These are phyloP conservation scores for Ceratocystis diversiconidia DNA, from an alignment of 2,329 filamentous ascomycete genomes.

Conservation along the genomic window DNA sequence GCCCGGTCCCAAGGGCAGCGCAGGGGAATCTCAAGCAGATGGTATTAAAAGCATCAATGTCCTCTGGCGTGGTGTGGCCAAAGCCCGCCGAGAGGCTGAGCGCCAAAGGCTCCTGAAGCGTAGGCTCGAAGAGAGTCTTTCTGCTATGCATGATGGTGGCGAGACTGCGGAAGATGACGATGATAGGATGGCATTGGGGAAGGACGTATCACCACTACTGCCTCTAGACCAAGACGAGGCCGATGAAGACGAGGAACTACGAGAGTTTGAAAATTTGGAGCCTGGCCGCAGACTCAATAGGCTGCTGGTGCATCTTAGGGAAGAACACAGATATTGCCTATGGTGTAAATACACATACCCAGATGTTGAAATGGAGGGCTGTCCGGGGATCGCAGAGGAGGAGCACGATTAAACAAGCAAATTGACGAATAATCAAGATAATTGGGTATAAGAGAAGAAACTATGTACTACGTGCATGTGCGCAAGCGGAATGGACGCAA, in stretches of 20 bases:
- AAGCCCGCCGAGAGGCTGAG: constrained; percentile 54
- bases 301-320: constrained; percentile 55
- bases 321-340: constrained; percentile 72
- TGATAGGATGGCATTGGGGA: constrained; percentile 54
- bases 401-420: constrained; percentile 43
- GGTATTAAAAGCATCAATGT: constrained; percentile 42
- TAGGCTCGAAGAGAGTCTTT: constrained; percentile 51
- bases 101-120: constrained; percentile 50
- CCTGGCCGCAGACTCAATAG: constrained; percentile 50
- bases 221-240: constrained; percentile 58
- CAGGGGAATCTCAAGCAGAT: constrained; percentile 21
- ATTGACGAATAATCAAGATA: not conserved
- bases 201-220: constrained; percentile 39
- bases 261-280: constrained; percentile 60
- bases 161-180: constrained; percentile 32
- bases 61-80: constrained; percentile 63
- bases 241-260: constrained; percentile 63
- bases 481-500: not conserved
- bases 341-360: constrained; percentile 86
- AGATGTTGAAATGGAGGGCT: constrained; percentile 64
- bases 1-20: constrained; percentile 19
- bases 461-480: not conserved
- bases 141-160: constrained; percentile 29
- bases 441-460: constrained; percentile 6
- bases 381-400: constrained; percentile 75